A percentile compares a stretch with the other conserved stretches of the same genome.
phyloP scores from a whole-genome alignment of 2,329 filamentous ascomycete genomes.

The Paecilomyces dactylethromorphus region DNA sequence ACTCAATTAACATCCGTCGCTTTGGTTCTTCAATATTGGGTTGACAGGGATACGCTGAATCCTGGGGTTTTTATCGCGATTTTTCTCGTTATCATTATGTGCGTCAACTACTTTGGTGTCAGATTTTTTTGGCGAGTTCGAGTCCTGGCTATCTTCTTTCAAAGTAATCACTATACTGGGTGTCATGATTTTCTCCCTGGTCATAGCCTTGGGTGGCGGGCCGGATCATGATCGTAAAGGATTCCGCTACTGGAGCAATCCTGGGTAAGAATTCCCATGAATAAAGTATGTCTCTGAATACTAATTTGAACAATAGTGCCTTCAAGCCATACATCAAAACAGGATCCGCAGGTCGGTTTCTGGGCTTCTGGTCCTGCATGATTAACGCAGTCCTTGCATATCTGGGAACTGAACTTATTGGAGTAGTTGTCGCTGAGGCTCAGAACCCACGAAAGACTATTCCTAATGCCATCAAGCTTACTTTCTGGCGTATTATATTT shows the following conservation, averaged over 20 bases:
- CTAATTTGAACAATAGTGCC: too few species aligned
- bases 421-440: conserved; percentile 68
- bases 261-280: too few species aligned
- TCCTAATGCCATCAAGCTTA: conserved; percentile 66
- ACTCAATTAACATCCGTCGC: conserved; percentile 54
- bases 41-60: conserved; percentile 44
- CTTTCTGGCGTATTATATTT: conserved; percentile 70
- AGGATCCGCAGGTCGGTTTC: conserved; percentile 45
- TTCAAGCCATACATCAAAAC: conserved; percentile 40
- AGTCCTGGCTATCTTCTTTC: conserved; percentile 56
- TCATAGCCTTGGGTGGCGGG: conserved; percentile 10
- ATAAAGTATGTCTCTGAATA: too few species aligned
- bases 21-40: conserved; percentile 58
- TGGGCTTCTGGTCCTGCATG: conserved; percentile 59
- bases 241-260: conserved; percentile 57
- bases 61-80: conserved; percentile 56
- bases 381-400: conserved; percentile 70
- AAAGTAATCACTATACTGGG: conserved; percentile 54
- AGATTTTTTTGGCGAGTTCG: conserved; percentile 54
- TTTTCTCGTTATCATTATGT: conserved; percentile 47
- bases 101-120: conserved; percentile 53
- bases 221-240: conserved; percentile 49
- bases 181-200: conserved; percentile 9
- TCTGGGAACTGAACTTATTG: conserved; percentile 65
- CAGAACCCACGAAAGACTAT: conserved; percentile 69